Percentiles rank a stretch among this genome's conserved stretches.
phyloP scores from a whole-genome alignment of 306 rosid species.

The Lablab purpureus region DNA sequence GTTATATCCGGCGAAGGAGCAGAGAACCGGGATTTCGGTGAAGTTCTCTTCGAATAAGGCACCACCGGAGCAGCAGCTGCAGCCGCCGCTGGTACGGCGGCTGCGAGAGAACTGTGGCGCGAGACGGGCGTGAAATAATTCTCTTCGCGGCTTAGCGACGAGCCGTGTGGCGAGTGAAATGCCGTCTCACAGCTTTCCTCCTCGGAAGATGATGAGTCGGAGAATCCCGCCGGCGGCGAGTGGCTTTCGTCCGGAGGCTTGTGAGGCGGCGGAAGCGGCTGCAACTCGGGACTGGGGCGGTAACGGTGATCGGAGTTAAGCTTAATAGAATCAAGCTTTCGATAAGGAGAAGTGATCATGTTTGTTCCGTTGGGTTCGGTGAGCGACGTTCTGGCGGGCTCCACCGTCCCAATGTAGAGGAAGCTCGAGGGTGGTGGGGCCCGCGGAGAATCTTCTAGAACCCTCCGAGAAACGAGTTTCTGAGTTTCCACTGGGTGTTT shows the following conservation, averaged over 20 bases:
- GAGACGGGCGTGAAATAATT: slow-evolving; percentile 72
- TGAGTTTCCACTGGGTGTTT: slow-evolving; percentile 57
- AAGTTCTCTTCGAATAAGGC: slow-evolving; percentile 81
- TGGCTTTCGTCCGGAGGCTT: slow-evolving; percentile 52
- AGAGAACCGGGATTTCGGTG: slow-evolving; percentile 76
- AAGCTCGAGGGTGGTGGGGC: slow-evolving; percentile 68
- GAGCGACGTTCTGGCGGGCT: slow-evolving; percentile 60
- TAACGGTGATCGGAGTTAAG: slow-evolving; percentile 68
- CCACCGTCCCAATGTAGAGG: slow-evolving; percentile 87
- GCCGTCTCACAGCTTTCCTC: slow-evolving; percentile 71
- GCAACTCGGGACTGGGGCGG: slow-evolving; percentile 93
- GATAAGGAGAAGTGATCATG: slow-evolving; percentile 61
- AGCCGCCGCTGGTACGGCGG: neutral
- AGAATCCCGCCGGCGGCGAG: slow-evolving; percentile 56
- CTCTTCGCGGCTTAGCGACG: slow-evolving; percentile 67
- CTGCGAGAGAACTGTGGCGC: slow-evolving; percentile 55
- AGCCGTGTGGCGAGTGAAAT: slow-evolving; percentile 75
- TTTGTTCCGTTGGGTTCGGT: slow-evolving; percentile 42
- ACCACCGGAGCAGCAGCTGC: slow-evolving; percentile 41
- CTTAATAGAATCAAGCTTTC: slow-evolving; percentile 61
- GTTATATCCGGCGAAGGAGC: slow-evolving; percentile 56
- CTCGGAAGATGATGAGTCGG: slow-evolving; percentile 54
- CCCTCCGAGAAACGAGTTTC: slow-evolving; percentile 60
- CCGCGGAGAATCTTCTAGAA: slow-evolving; percentile 53
- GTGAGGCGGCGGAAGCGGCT: slow-evolving; percentile 75